Evolutionary conservation across 1,284 basidiomycete species (phyloP).

Genomic region (Termitomyces sp.): DNA sequence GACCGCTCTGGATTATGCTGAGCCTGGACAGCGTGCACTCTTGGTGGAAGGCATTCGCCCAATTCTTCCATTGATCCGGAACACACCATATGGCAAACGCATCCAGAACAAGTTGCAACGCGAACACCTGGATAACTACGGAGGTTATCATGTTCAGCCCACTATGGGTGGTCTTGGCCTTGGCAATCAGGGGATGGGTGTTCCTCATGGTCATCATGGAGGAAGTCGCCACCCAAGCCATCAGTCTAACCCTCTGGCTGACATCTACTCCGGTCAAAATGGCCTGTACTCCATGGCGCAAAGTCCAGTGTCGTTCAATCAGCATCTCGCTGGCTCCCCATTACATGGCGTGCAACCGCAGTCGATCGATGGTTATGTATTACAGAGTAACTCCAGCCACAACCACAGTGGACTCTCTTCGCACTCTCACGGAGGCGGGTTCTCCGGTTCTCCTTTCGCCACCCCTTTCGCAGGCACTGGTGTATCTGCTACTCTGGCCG

Average conservation of each 20-base stretch:
- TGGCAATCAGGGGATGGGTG: constrained; percentile 50
- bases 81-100: constrained; percentile 96
- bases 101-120: constrained; percentile 97
- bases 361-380: constrained; percentile 72
- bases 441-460: constrained; percentile 50
- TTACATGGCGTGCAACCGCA: constrained; percentile 61
- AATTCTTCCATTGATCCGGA: constrained; percentile 92
- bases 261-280: constrained; percentile 63
- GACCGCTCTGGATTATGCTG: constrained; percentile 95
- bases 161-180: constrained; percentile 56
- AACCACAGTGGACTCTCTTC: constrained; percentile 49
- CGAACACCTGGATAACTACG: constrained; percentile 76
- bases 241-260: constrained; percentile 54
- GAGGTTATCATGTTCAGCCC: constrained; percentile 55
- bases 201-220: constrained; percentile 27
- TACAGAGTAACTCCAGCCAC: constrained; percentile 65
- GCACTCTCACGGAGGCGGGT: constrained; percentile 49
- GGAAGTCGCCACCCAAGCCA: constrained; percentile 52
- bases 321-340: constrained; percentile 45
- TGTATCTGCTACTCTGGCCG: constrained; percentile 49
- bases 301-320: constrained; percentile 44
- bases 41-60: constrained; percentile 95
- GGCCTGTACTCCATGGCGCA: constrained; percentile 53
- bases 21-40: constrained; percentile 77
- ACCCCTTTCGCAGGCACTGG: constrained; percentile 55